Base-by-base conservation (phyloP, 371 early-diverging fungal species). In the Encephalitozoon intestinalis region DNA sequence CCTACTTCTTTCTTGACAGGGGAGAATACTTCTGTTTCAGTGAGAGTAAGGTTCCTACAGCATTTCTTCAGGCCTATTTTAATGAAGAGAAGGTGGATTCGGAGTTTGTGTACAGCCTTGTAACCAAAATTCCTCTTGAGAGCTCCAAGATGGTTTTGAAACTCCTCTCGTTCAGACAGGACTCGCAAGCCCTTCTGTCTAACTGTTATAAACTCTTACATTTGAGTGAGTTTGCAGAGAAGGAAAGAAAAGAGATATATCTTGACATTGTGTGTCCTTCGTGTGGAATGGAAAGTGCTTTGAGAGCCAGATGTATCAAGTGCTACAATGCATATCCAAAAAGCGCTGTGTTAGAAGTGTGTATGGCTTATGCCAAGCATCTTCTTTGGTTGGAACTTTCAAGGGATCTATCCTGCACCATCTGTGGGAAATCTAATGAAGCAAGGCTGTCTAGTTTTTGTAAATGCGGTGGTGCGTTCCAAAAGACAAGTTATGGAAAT, bases 201-300 rank as follows among this genome's bases (percentile, higher is more conserved):
- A 77, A 79, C 39, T 77, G 78, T 41, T 77, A 68, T 39, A 79
- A 65, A 40, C 41, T 82, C 15, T n/a, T 82, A 28, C 71, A 65
- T 52, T 44, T 41, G 23, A 52, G 49, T 44, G 79, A 77, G 58
- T 77, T 75, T 66, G 44, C 11, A 18, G 49, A 71, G 30, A 49
- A 53, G 18, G 39, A 58, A 4, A 9, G 63, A 15, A 21, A 30
- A 25, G 7, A 39, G 8, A 11, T 37, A 31, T 23, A 54, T 21
- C 41, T 69, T 40, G 54, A 52, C 11, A 68, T 79, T 6, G 44
- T 69, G 31, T 82, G 82, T 63, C 46, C 53, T 40, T 68, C 58
- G 21, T 82, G 82, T 70, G 51, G 30, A 11, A 26, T 26, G 41
- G 80, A 79, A 21, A 76, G 69, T 67, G 54, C 70, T 31, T 0